phyloP scores from a whole-genome alignment of 2,329 filamentous ascomycete species.

The Periconia sp. region DNA sequence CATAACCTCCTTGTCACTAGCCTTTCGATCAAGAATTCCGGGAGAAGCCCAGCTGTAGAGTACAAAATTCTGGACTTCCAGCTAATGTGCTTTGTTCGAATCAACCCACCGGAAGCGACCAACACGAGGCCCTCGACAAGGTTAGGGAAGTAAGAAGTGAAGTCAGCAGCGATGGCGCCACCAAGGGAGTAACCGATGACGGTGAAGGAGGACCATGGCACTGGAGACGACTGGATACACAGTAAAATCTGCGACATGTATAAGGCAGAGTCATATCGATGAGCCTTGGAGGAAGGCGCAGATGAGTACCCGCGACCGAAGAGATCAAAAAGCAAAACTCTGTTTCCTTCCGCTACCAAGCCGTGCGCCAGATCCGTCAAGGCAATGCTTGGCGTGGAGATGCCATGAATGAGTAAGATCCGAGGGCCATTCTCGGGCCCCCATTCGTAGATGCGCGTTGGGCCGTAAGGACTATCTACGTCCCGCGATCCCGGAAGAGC shows the following conservation, averaged over 20 bases:
- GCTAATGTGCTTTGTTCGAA: conserved; percentile 65
- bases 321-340: conserved; percentile 79
- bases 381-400: conserved; percentile 74
- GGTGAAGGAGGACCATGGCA: conserved; percentile 61
- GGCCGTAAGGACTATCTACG: conserved; percentile 70
- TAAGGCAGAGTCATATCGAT: conserved; percentile 72
- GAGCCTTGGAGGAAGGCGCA: conserved; percentile 58
- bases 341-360: conserved; percentile 66
- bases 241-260: conserved; percentile 73
- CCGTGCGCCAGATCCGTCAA: conserved; percentile 67
- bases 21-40: conserved; percentile 57
- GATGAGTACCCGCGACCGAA: conserved; percentile 80
- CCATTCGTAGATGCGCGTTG: conserved; percentile 76
- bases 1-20: conserved; percentile 42
- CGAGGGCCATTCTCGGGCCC: conserved; percentile 71
- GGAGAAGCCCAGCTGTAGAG: conserved; percentile 59
- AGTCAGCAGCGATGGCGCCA: conserved; percentile 70
- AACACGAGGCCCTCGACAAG: conserved; percentile 72
- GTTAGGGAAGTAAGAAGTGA: conserved; percentile 68
- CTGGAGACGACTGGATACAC: conserved; percentile 67
- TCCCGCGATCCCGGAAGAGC: conserved; percentile 69
- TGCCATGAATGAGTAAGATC: conserved; percentile 77
- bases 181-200: conserved; percentile 80
- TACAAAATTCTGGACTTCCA: conserved; percentile 66
- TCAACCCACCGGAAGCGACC: conserved; percentile 76